Evolutionary conservation across 164 flowering plant genomes (phyloP).

Genomic region (Dillenia turbinata): DNA sequence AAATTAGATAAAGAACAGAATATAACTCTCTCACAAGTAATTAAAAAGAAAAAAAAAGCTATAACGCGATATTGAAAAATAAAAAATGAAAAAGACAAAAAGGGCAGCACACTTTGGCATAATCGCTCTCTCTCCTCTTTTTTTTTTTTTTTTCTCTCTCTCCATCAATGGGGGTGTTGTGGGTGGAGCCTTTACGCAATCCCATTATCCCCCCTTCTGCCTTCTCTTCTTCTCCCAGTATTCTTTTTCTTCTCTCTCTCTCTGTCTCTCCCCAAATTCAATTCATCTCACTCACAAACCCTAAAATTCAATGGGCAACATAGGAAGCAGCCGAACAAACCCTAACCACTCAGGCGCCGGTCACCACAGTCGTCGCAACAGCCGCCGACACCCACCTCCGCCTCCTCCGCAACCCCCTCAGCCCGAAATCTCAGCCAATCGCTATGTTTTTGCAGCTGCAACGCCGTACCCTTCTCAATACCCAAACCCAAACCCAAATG

Average conservation of each 20-base stretch:
- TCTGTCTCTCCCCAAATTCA: neutral
- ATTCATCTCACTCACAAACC: neutral
- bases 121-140: neutral
- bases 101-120: constrained; percentile 14
- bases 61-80: no score
- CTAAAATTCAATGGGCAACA: constrained; percentile 54
- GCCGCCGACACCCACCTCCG: constrained; percentile 52
- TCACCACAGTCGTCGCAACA: constrained; percentile 28
- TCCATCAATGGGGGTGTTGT: constrained; percentile 11
- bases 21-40: no score
- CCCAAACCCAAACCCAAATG: constrained; percentile 43
- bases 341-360: constrained; percentile 6
- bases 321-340: constrained; percentile 34
- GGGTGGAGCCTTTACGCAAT: constrained; percentile 42
- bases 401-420: constrained; percentile 48
- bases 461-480: constrained; percentile 70
- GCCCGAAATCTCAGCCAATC: constrained; percentile 51
- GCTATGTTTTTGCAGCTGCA: constrained; percentile 77
- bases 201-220: constrained; percentile 17
- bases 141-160: constrained; percentile 2
- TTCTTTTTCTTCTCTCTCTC: neutral
- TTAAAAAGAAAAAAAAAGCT: no score
- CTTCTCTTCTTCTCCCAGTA: neutral
- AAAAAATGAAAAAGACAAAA: neutral
- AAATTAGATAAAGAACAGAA: no score